Percentiles rank a stretch among this genome's conserved stretches.
phyloP scores from a whole-genome alignment of 306 rosid genomes.

The Rosa chinensis region DNA sequence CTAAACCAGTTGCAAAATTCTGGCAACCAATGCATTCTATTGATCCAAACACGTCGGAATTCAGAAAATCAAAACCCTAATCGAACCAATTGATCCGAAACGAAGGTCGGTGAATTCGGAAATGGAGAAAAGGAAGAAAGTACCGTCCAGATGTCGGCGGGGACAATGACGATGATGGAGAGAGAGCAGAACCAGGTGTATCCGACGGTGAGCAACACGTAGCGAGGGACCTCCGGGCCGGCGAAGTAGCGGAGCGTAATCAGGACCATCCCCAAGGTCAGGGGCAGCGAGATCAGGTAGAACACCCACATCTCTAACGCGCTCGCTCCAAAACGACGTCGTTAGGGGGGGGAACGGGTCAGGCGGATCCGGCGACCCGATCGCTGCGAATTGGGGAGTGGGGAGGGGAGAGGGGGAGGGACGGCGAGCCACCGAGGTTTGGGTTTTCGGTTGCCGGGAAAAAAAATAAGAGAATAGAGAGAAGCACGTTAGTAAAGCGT shows the following conservation, averaged over 20 bases:
- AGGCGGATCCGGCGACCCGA: slow-evolving; percentile 18
- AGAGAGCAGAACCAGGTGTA: slow-evolving; percentile 94
- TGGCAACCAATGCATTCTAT: neutral
- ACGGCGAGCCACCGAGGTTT: slow-evolving; percentile 3
- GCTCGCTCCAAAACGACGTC: slow-evolving; percentile 5
- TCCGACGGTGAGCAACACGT: slow-evolving; percentile 86
- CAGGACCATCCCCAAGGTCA: slow-evolving; percentile 81
- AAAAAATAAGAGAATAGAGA: neutral
- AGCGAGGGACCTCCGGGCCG: slow-evolving; percentile 84
- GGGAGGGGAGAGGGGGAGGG: neutral
- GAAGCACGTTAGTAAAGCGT: neutral
- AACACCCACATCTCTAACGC: slow-evolving; percentile 78
- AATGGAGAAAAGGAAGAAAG: neutral
- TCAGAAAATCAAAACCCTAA: neutral
- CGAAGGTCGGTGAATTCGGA: neutral
- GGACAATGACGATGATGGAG: slow-evolving; percentile 94
- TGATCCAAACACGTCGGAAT: neutral
- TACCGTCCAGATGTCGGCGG: slow-evolving; percentile 98
- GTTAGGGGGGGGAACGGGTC: neutral
- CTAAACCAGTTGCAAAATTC: neutral
- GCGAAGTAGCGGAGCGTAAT: slow-evolving; percentile 79
- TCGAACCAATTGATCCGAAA: neutral
- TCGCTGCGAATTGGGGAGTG: slow-evolving; percentile 7
- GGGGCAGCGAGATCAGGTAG: slow-evolving; percentile 88
- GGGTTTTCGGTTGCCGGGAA: neutral